Conservation (phyloP, 805 yeast genomes). For the Candida khao-thaluensis region DNA sequence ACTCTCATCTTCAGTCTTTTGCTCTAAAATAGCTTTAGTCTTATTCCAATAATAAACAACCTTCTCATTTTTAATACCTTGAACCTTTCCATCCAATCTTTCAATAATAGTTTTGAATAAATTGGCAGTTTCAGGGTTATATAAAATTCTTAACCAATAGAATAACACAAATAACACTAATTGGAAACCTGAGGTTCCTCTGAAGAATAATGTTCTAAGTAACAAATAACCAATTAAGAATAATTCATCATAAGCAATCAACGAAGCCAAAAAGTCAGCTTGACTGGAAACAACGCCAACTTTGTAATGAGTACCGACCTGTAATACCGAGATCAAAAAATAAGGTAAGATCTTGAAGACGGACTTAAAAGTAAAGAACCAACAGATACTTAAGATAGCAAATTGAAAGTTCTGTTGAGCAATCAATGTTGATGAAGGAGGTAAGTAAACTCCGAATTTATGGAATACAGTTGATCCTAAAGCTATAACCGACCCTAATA, state of each 20-base stretch:
- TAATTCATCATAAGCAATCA: conserved; percentile 63
- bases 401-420: conserved; percentile 79
- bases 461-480: conserved; percentile 54
- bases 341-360: conserved; percentile 65
- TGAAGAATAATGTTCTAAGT: conserved; percentile 58
- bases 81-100: conserved; percentile 43
- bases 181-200: conserved; percentile 71
- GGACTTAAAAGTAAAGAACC: conserved; percentile 66
- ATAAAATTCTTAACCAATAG: conserved; percentile 71
- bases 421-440: conserved; percentile 61
- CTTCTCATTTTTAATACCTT: conserved; percentile 45
- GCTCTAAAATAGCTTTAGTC: conserved; percentile 28
- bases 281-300: conserved; percentile 39
- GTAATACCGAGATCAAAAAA: conserved; percentile 55
- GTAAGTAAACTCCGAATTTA: conserved; percentile 58
- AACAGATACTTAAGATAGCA: conserved; percentile 50
- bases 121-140: conserved; percentile 45
- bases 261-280: conserved; percentile 38
- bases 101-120: conserved; percentile 42
- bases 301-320: conserved; percentile 45
- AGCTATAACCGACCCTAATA: conserved; percentile 56
- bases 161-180: conserved; percentile 55
- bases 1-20: conserved; percentile 21
- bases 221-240: conserved; percentile 51
- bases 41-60: conserved; percentile 39